Evolutionary conservation across 495 filamentous ascomycete genomes (phyloP).

Genomic region (Penicillium manginii): DNA sequence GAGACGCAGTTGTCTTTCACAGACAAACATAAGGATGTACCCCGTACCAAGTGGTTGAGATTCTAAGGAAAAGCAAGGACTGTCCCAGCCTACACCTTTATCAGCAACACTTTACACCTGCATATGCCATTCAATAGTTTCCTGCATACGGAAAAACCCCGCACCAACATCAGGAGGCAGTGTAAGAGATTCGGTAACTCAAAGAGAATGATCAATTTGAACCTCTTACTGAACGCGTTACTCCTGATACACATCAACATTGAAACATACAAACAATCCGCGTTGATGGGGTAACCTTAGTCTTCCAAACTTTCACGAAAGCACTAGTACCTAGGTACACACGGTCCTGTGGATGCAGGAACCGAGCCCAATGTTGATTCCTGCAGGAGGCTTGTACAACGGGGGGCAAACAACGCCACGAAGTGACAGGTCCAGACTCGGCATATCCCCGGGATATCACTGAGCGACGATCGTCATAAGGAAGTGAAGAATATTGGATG

Average conservation of each 20-base stretch:
- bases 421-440: slow-evolving; percentile 26
- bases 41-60: slow-evolving; percentile 2
- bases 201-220: neutral
- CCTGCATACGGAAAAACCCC: neutral
- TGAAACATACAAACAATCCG: neutral
- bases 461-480: neutral
- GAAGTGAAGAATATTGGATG: neutral
- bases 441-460: slow-evolving; percentile 4
- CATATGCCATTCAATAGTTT: slow-evolving; percentile 1
- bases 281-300: slow-evolving; percentile 3
- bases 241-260: neutral
- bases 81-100: neutral
- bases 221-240: neutral
- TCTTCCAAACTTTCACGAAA: neutral
- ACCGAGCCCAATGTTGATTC: slow-evolving; percentile 20
- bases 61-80: slow-evolving; percentile 4
- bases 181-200: neutral
- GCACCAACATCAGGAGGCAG: neutral
- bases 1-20: neutral
- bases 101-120: neutral
- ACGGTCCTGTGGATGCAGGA: slow-evolving; percentile 16
- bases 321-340: neutral
- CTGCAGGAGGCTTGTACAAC: slow-evolving; percentile 29
- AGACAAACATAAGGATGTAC: neutral
- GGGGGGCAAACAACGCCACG: slow-evolving; percentile 19